Evolutionary conservation across 2,329 filamentous ascomycete genomes (phyloP), one percentile per base, ranked within the genome.

Genomic region (Penicillium sp.): DNA sequence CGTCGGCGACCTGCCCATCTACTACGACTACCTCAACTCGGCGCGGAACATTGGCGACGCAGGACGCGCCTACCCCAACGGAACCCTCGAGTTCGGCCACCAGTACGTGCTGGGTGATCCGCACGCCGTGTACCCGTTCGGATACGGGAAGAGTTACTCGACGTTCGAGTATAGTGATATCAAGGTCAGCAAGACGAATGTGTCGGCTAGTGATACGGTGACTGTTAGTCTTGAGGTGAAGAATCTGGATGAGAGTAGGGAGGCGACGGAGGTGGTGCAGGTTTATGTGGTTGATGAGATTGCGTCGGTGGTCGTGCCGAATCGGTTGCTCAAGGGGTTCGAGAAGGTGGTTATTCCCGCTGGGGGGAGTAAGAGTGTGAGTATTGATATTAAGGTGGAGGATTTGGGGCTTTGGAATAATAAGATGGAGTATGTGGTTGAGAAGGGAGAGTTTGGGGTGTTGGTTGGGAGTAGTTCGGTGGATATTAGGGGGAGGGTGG

Each of bases 11-110:
- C 72, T 82, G 0, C 85, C 85, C 0, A 74, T 84, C 45, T 87
- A 83, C 71, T 87, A 88, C 63, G 83, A 88, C 62, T 83, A 85
- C 64, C 71, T 84, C 40, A 87, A 87, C 68, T 84, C 81, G 0
- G 83, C 77, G 0, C 77, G 83, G 4, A 64, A 67, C 15, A 72
- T 64, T 21, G 73, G 74, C 7, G 76, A 81, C 35, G 73, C 79
- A 0, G 83, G 83, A 0, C 66, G 68, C 1, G 67, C 75, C 1
- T 70, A 76, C 46, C 64, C 70, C 2, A 82, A 86, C 52, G 82
- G 82, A 2, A 82, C 78, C 0, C 64, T 86, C 43, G 68, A 75
- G 3, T 86, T 85, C 57, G 82, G 82, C 1, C 78, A 77, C 59
- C 78, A 78, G 58, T 87, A 86, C 60, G 82, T 84, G 7, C 72